Evolutionary conservation across 306 rosid species (phyloP), one percentile per base, ranked within the genome.

Genomic region (Dalbergia cochinchinensis): DNA sequence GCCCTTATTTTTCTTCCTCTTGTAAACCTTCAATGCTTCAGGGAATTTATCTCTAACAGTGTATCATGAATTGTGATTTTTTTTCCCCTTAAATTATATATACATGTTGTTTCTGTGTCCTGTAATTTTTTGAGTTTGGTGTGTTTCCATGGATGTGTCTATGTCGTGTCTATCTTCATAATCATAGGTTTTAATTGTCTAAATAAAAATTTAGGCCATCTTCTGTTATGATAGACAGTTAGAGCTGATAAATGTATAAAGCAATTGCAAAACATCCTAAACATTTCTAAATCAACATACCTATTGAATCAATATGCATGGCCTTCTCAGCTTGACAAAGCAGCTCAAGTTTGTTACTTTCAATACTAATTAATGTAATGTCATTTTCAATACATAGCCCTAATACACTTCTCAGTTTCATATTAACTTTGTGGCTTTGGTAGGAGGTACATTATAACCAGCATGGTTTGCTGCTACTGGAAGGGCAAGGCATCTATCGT

Each of bases 401-500:
- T 45, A 15, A 3, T 74, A 47, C 33, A 26, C 61, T 26, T 74
- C 42, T 5, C 58, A 4, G 77, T 44, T 14, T 79, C 20, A 64
- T 59, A 58, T 31, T 9, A 39, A 62, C 7, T 61, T 39, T 35
- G 22, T 83, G 80, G 73, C 55, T 85, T 86, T 70, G 79, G 77
- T 87, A 95, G 99, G 99, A 93, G 88, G 96, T 95, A 55, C 98
- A 95, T 87, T 90, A 95, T 80, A 95, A 95, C 87, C 98, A 93
- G 88, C 99, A 95, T 42, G 98, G 99, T 57, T 88, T 95, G 73
- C 81, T 95, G 85, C 90, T 95, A 71, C 85, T 93, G 81, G 99
- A 93, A 86, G 99, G 99, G 66, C 92, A 91, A 82, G 99, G 97
- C 77, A 88, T 95, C 77, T 95, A 95, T 83, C 97, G 98, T 18